Evolutionary conservation across 1,284 basidiomycete species (phyloP).

Genomic region (Ustilago shanxiensis): DNA sequence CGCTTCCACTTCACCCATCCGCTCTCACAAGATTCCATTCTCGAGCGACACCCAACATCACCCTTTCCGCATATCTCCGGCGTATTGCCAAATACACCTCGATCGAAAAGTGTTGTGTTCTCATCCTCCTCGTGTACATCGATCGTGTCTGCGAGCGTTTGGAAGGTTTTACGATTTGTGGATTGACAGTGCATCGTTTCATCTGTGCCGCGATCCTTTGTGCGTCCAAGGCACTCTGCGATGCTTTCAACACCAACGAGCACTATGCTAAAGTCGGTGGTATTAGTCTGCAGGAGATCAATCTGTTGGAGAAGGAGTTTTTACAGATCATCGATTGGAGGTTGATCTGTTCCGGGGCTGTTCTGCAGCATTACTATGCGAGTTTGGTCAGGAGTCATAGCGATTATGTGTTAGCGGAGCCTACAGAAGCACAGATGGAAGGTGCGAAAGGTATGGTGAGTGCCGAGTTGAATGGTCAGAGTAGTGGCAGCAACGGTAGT

Average conservation of each 20-base stretch:
- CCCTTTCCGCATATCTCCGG: slow-evolving; percentile 62
- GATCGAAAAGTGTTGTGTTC: slow-evolving; percentile 67
- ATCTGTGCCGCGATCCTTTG: slow-evolving; percentile 68
- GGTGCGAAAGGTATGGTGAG: background rate
- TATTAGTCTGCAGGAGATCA: slow-evolving; percentile 67
- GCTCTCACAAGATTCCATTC: slow-evolving; percentile 69
- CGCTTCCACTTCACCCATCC: slow-evolving; percentile 66
- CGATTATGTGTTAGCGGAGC: slow-evolving; percentile 31
- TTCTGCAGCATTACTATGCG: slow-evolving; percentile 68
- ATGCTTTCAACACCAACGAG: slow-evolving; percentile 69
- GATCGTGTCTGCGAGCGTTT: slow-evolving; percentile 67
- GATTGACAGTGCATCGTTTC: slow-evolving; percentile 69
- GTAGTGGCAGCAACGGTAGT: slow-evolving; percentile 6
- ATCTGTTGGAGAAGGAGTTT: slow-evolving; percentile 69
- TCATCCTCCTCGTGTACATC: slow-evolving; percentile 69
- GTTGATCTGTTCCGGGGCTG: slow-evolving; percentile 57
- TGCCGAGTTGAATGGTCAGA: background rate
- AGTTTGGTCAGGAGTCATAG: slow-evolving; percentile 63
- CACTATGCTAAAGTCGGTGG: slow-evolving; percentile 69
- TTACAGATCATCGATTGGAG: slow-evolving; percentile 67
- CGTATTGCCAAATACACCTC: slow-evolving; percentile 69
- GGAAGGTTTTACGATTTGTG: slow-evolving; percentile 67
- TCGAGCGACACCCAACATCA: slow-evolving; percentile 66
- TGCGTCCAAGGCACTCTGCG: slow-evolving; percentile 68
- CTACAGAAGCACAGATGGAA: background rate